Percentiles rank a stretch among this genome's conserved stretches.
phyloP scores from a whole-genome alignment of 208 protist genomes.

The Jaenimonas drosophilae region DNA sequence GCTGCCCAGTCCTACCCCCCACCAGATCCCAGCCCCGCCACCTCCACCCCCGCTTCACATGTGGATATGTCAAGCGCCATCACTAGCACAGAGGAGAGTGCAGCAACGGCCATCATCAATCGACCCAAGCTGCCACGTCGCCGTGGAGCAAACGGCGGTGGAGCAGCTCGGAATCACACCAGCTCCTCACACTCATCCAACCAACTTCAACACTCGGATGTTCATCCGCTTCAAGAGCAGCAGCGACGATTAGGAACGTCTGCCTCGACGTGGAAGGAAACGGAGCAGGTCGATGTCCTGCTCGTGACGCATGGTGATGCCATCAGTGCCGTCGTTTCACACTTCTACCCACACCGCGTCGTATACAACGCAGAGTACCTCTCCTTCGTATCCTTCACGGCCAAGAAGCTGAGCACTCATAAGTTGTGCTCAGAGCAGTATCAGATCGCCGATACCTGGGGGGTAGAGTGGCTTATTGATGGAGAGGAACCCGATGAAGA shows the following conservation, averaged over 20 bases:
- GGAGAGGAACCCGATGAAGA: conserved; percentile 6
- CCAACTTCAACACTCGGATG: no score
- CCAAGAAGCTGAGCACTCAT: conserved; percentile 23
- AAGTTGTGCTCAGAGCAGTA: conserved; percentile 22
- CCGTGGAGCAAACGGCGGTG: background rate
- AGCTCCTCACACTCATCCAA: no score
- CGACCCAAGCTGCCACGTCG: background rate
- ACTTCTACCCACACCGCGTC: conserved; percentile 54
- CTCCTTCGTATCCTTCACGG: conserved; percentile 69
- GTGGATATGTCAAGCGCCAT: no score
- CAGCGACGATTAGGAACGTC: no score
- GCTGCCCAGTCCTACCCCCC: no score
- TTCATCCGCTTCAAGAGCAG: background rate
- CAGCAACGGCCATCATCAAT: no score
- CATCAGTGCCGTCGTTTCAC: conserved; percentile 35
- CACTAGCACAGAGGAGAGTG: no score
- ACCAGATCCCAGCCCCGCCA: no score
- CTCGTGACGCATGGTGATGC: conserved; percentile 80
- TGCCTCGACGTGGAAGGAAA: background rate
- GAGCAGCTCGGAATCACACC: no score
- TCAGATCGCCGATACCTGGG: conserved; percentile 27
- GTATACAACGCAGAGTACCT: conserved; percentile 72
- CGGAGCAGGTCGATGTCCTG: conserved; percentile 15
- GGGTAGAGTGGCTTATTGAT: conserved; percentile 40
- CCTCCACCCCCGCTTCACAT: no score